A percentile compares a stretch with the other conserved stretches of the same genome.
These are phyloP conservation scores for Solanum hybrid DNA, from an alignment of 305 asterid species.

Conservation along the genomic window DNA sequence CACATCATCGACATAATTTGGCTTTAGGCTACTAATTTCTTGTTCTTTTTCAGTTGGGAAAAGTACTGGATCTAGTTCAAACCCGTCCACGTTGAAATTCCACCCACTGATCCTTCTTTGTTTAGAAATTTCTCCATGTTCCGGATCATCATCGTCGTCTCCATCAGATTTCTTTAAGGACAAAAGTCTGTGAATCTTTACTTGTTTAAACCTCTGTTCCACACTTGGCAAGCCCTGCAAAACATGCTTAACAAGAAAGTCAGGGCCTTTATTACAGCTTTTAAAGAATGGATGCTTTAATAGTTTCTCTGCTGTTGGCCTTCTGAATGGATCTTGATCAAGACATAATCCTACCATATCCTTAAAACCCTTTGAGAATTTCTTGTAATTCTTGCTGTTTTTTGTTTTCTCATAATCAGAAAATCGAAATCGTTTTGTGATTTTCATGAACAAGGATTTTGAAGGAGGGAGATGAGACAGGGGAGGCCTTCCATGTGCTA, in stretches of 20 bases:
- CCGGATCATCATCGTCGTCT: slow-evolving; percentile 14
- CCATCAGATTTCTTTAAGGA: slow-evolving; percentile 11
- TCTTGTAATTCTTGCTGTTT: slow-evolving; percentile 33
- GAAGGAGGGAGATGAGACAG: slow-evolving; percentile 68
- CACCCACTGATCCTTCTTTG: slow-evolving; percentile 78
- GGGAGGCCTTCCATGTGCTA: slow-evolving; percentile 87
- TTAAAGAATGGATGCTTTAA: slow-evolving; percentile 68
- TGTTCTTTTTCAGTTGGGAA: slow-evolving; percentile 30
- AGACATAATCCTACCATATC: slow-evolving; percentile 74
- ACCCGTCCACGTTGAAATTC: slow-evolving; percentile 70
- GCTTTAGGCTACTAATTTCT: slow-evolving; percentile 11
- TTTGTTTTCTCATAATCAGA: slow-evolving; percentile 52
- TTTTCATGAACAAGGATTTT: slow-evolving; percentile 62
- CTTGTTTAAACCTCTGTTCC: slow-evolving; percentile 37
- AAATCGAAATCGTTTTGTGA: slow-evolving; percentile 57
- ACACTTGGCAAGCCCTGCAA: slow-evolving; percentile 57
- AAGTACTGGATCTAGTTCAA: slow-evolving; percentile 49
- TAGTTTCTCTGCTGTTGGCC: slow-evolving; percentile 71
- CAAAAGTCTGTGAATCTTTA: slow-evolving; percentile 7
- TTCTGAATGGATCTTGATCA: slow-evolving; percentile 65
- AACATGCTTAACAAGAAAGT: slow-evolving; percentile 50
- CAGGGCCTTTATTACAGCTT: slow-evolving; percentile 48
- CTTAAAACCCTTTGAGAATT: slow-evolving; percentile 53
- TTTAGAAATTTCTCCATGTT: slow-evolving; percentile 19
- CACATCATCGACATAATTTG: slow-evolving; percentile 24